phyloP scores from a whole-genome alignment of 495 filamentous ascomycete species.

The Hamigera avellanea region DNA sequence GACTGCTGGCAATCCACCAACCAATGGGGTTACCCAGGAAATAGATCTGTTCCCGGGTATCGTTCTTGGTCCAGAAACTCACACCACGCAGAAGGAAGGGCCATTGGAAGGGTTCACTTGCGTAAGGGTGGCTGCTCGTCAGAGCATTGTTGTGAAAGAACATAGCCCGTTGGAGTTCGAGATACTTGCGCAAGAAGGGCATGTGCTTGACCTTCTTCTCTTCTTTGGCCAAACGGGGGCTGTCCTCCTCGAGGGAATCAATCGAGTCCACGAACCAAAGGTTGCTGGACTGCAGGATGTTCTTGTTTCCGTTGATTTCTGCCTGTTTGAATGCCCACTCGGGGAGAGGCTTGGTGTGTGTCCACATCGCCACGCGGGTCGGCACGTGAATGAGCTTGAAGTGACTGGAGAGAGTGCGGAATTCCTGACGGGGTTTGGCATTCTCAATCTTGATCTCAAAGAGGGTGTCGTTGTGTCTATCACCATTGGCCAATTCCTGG shows the following conservation, averaged over 20 bases:
- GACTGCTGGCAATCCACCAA: constrained; percentile 90
- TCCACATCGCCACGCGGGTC: constrained; percentile 98
- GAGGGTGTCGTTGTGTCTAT: constrained; percentile 77
- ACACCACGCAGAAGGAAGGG: constrained; percentile 93
- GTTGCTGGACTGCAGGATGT: constrained; percentile 78
- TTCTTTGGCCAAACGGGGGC: constrained; percentile 56
- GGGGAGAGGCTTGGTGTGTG: constrained; percentile 81
- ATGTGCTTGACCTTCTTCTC: constrained; percentile 67
- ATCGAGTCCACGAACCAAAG: constrained; percentile 91
- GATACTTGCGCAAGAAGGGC: constrained; percentile 86
- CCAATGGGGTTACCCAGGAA: constrained; percentile 95
- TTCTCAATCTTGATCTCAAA: constrained; percentile 89
- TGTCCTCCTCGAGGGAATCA: constrained; percentile 59
- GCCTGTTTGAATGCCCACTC: constrained; percentile 97
- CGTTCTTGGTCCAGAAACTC: constrained; percentile 98
- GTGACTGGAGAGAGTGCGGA: constrained; percentile 78
- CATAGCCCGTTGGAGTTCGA: constrained; percentile 95
- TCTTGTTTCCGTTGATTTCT: constrained; percentile 99
- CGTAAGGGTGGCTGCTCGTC: constrained; percentile 92
- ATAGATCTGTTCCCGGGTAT: constrained; percentile 94
- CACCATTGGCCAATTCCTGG: constrained; percentile 58
- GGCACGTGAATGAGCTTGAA: constrained; percentile 93
- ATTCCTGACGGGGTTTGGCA: constrained; percentile 70
- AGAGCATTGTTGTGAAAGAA: constrained; percentile 98
- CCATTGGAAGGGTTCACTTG: constrained; percentile 92